Evolutionary conservation across 192 early-diverging fungal genomes (phyloP).

Genomic region (Podila horticola): DNA sequence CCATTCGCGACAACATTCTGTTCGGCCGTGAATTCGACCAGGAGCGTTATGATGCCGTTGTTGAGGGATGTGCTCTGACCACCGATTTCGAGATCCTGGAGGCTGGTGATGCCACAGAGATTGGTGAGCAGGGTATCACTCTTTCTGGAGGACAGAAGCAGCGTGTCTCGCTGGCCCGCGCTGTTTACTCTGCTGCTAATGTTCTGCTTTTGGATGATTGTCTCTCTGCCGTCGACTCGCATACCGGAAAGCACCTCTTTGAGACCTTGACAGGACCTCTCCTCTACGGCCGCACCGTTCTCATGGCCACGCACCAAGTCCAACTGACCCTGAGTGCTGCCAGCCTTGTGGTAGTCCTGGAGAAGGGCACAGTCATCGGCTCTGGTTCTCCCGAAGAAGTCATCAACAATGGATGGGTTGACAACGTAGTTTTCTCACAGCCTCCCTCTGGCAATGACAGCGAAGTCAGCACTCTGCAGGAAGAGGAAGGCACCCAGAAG

Average conservation of each 20-base stretch:
- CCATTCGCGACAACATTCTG: conserved; percentile 82
- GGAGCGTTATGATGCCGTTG: conserved; percentile 59
- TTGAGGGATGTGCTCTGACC: conserved; percentile 66
- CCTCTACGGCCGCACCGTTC: conserved; percentile 77
- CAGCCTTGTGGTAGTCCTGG: conserved; percentile 64
- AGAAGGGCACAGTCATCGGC: conserved; percentile 35
- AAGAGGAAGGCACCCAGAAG: conserved; percentile 51
- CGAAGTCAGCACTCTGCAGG: conserved; percentile 40
- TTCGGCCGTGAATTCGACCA: conserved; percentile 66
- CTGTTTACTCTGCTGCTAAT: conserved; percentile 75
- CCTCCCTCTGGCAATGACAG: conserved; percentile 16
- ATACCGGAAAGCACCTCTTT: conserved; percentile 83
- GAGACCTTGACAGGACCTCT: conserved; percentile 77
- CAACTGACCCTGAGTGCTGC: conserved; percentile 63
- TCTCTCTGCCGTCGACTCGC: conserved; percentile 90
- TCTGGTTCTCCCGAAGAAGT: conserved; percentile 41
- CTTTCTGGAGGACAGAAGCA: conserved; percentile 91
- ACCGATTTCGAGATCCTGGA: conserved; percentile 65
- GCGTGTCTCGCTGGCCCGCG: conserved; percentile 85
- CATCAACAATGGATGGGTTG: conserved; percentile 52
- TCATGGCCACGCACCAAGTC: conserved; percentile 90
- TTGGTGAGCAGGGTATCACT: conserved; percentile 88
- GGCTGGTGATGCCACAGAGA: conserved; percentile 65
- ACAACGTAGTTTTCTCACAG: conserved; percentile 35
- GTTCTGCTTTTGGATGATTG: conserved; percentile 86